A percentile compares a stretch with the other conserved stretches of the same genome.
Conservation (phyloP, 108 stramenopile species). For the Nitzschia sp. region DNA sequence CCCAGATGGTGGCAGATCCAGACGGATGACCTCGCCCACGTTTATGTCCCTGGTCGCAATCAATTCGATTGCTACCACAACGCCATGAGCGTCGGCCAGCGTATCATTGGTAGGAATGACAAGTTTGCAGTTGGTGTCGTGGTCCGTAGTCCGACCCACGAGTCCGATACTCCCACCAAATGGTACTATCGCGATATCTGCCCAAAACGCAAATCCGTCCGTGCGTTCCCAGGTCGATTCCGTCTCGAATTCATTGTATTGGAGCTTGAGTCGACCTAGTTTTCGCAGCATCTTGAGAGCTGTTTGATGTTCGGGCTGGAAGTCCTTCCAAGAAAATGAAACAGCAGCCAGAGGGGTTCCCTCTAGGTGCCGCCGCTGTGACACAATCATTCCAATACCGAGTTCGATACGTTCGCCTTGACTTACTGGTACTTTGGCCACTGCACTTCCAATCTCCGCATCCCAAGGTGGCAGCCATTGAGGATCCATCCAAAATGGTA, state of each 20-base stretch:
- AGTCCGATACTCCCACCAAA: constrained; percentile 34
- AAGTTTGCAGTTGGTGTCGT: constrained; percentile 17
- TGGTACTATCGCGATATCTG: constrained; percentile 32
- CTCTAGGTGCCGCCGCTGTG: not conserved
- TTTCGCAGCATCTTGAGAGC: constrained; percentile 7
- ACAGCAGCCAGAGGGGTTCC: constrained; percentile 20
- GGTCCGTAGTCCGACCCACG: constrained; percentile 1
- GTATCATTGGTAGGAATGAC: constrained; percentile 8
- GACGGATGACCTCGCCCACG: constrained; percentile 14
- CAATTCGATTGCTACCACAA: constrained; percentile 36
- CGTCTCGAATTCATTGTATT: constrained; percentile 21
- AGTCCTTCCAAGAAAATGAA: constrained; percentile 32
- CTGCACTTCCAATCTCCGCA: constrained; percentile 16
- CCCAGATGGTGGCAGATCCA: constrained; percentile 22
- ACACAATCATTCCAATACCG: constrained; percentile 27
- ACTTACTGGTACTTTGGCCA: constrained; percentile 16
- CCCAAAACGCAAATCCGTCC: not conserved
- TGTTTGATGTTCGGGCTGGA: constrained; percentile 8
- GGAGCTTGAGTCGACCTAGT: constrained; percentile 5
- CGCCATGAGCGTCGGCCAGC: not conserved
- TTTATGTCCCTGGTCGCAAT: constrained; percentile 30
- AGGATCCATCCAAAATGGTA: constrained; percentile 15
- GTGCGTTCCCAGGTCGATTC: not conserved
- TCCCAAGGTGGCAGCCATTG: constrained; percentile 21
- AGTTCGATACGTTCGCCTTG: constrained; percentile 32